Base-by-base conservation (phyloP, 768 basidiomycete genomes). In the Collybia sordida region DNA sequence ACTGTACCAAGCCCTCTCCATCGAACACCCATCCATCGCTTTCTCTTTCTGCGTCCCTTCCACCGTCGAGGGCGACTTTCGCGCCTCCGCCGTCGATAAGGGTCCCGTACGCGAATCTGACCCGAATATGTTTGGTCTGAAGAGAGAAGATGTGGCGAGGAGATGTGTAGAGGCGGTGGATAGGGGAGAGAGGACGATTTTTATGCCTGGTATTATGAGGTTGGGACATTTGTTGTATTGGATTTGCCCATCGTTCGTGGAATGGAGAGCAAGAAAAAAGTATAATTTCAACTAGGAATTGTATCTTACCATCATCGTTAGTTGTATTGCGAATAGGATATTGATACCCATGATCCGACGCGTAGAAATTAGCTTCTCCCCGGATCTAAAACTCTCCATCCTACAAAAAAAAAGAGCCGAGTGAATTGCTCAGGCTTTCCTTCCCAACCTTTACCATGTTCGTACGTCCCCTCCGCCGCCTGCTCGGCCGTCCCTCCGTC, bases 41-140 rank as follows among this genome's bases (percentile, higher is more conserved):
- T 92, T 91, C 65, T 74, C 83, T 0, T 72, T 73, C 49, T 58
- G 87, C 57, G 63, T 90, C 2, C 89, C 90, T 6, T 74, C 75
- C 27, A 90, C 89, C 9, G 79, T 93, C 24, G 81, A 89, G 57
- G 88, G 90, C 31, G 72, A 79, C 58, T 93, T 93, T 68, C 83
- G 90, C n/a, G 78, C 83, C 0, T 85, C 85, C 2, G 90, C 91
- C 0, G 86, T 90, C 9, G 88, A 93, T 57, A 68, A 73, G 6
- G 73, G 72, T 11, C 67, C 64, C 0, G 67, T 72, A 3, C 61
- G 72, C 19, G 80, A 83, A 58, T 53, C 60, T 2, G 78, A 88
- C 47, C 81, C 85, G 0, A 79, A 79, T 51, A 77, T 72, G 52
- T 58, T 70, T 22, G 88, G 86, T 3, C 60, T 93, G 19, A 86